Conservation (phyloP, 257 asterid species). For the Leonotis leonurus region DNA sequence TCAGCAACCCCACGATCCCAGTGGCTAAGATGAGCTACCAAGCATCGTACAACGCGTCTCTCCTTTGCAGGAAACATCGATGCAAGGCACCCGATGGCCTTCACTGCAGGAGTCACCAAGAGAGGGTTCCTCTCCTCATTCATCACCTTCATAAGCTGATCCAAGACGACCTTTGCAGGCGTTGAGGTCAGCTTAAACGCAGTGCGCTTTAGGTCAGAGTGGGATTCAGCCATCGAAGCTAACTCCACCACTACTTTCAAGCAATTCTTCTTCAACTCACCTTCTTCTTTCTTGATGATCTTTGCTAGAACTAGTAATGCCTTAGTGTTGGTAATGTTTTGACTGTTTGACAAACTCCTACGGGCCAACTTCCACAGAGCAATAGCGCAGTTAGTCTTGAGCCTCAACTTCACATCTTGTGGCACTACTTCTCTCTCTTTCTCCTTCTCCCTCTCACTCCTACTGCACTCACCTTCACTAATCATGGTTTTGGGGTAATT, state of each 20-base stretch:
- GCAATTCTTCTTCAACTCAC: slow-evolving; percentile 32
- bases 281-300: slow-evolving; percentile 45
- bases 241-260: slow-evolving; percentile 48
- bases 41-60: slow-evolving; percentile 27
- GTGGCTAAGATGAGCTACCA: slow-evolving; percentile 36
- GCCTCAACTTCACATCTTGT: slow-evolving; percentile 31
- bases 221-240: slow-evolving; percentile 41
- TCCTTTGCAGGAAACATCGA: slow-evolving; percentile 51
- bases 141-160: slow-evolving; percentile 50
- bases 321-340: slow-evolving; percentile 43
- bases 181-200: slow-evolving; percentile 48
- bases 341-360: slow-evolving; percentile 39
- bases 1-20: slow-evolving; percentile 21
- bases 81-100: slow-evolving; percentile 50
- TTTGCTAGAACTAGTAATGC: slow-evolving; percentile 48
- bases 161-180: slow-evolving; percentile 41
- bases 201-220: slow-evolving; percentile 33
- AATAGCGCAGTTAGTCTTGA: slow-evolving; percentile 36
- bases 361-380: slow-evolving; percentile 49
- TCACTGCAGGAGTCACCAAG: slow-evolving; percentile 33
- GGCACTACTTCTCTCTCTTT: slow-evolving; percentile 23
- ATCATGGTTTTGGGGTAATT: slow-evolving; percentile 2
- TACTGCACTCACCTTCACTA: slow-evolving; percentile 13
- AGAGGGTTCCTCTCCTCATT: slow-evolving; percentile 21
- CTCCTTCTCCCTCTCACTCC: slow-evolving; percentile 16